Conservation (phyloP, 306 rosid genomes). For the Vigna nakashimae region DNA sequence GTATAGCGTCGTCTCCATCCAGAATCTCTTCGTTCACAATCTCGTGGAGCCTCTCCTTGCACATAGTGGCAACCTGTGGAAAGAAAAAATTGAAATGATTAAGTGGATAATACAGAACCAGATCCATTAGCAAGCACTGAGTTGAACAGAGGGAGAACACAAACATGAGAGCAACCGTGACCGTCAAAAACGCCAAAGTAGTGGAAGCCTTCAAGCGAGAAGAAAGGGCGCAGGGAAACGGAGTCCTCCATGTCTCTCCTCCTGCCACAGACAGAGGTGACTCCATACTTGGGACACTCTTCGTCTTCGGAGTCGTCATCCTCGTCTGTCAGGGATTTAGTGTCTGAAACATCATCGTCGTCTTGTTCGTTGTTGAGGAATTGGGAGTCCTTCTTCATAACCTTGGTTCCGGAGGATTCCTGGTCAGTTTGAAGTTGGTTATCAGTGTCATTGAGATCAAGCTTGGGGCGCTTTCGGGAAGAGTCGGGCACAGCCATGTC, state of each 20-base stretch:
- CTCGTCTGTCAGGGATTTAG: not conserved
- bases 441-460: conserved; percentile 40
- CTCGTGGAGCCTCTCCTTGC: conserved; percentile 49
- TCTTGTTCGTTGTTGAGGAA: not conserved
- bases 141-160: not conserved
- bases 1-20: not conserved
- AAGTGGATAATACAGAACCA: not conserved
- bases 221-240: conserved; percentile 62
- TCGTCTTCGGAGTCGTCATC: not conserved
- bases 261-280: conserved; percentile 88
- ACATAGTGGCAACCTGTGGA: conserved; percentile 49
- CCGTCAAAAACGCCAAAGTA: conserved; percentile 96
- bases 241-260: conserved; percentile 96
- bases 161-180: conserved; percentile 90
- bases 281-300: conserved; percentile 56
- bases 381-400: not conserved
- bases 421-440: conserved; percentile 32
- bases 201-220: conserved; percentile 40
- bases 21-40: conserved; percentile 45
- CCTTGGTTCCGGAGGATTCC: not conserved
- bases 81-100: not conserved
- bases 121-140: not conserved
- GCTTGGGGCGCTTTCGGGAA: conserved; percentile 59
- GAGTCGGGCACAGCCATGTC: conserved; percentile 49
- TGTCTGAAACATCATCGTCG: not conserved